Evolutionary conservation across 2,329 filamentous ascomycete genomes (phyloP).

Genomic region (Paecilomyces formosus): DNA sequence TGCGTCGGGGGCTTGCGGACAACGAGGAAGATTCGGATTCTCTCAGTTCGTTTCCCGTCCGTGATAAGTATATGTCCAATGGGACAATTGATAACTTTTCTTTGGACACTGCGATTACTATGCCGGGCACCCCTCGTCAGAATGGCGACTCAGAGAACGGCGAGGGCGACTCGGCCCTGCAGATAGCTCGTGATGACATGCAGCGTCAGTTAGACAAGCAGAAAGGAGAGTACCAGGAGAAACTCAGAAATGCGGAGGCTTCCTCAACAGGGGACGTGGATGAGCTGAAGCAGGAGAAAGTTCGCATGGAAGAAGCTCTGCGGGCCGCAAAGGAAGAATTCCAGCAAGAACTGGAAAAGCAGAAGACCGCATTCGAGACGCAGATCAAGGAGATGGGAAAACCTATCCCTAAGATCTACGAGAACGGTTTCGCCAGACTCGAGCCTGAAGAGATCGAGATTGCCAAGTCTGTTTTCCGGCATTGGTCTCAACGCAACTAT

Average conservation of each 20-base stretch:
- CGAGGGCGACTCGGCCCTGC: slow-evolving; percentile 53
- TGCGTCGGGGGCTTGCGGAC: slow-evolving; percentile 62
- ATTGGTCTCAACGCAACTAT: slow-evolving; percentile 79
- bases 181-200: slow-evolving; percentile 71
- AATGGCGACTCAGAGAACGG: slow-evolving; percentile 59
- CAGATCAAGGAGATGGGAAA: slow-evolving; percentile 68
- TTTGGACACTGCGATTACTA: slow-evolving; percentile 84
- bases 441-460: slow-evolving; percentile 64
- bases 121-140: slow-evolving; percentile 78
- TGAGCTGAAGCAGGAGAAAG: slow-evolving; percentile 75
- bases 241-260: slow-evolving; percentile 66
- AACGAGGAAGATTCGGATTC: slow-evolving; percentile 78
- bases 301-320: slow-evolving; percentile 75
- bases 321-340: slow-evolving; percentile 76
- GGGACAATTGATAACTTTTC: slow-evolving; percentile 95
- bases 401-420: slow-evolving; percentile 46
- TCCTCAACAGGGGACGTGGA: slow-evolving; percentile 67
- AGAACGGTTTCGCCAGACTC: slow-evolving; percentile 44
- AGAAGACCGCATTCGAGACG: slow-evolving; percentile 76
- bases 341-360: slow-evolving; percentile 73
- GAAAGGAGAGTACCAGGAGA: slow-evolving; percentile 73
- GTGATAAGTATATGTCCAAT: slow-evolving; percentile 93
- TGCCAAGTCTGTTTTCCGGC: slow-evolving; percentile 58
- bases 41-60: slow-evolving; percentile 72
- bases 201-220: slow-evolving; percentile 75